Evolutionary conservation across 129 eudicot genomes (phyloP), one percentile per base, ranked within the genome.

Genomic region (Centrapalus pauciflorus): DNA sequence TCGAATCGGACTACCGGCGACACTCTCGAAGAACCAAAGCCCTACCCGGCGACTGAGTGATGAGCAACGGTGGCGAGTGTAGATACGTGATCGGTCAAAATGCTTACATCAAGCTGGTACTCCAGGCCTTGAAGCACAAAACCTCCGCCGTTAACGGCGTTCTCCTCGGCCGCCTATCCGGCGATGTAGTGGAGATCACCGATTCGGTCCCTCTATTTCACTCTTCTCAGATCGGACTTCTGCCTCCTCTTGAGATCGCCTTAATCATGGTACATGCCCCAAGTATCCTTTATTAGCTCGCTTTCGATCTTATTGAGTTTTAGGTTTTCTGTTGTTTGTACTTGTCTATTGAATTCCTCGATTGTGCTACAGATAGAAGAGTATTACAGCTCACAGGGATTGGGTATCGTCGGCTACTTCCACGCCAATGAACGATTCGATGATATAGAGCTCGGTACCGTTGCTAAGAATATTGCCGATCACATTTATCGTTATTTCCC

Each of bases 371-470:
- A 93, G 98, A 86, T 93, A 23, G 98, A 89, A 75, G 98, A 93
- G 82, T 90, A 83, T 72, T 93, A 89, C 70, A 73, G 78, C 25
- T 75, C 79, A 21, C 83, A 86, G 52, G 99, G 93, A n/a, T 55
- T 89, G 88, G 78, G 86, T 73, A 83, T 93, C 55, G 99, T 93
- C n/a, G 99, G 99, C 0, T 93, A 93, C 55, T 93, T 89, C 64
- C 99, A 93, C 72, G 99, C 95, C 16, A 93, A 93, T n/a, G 96
- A 93, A 82, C 86, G 95, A 40, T 88, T 82, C 71, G 88, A 89
- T 80, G 99, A 89, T 66, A 37, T 51, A 12, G 99, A 93, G 81
- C 92, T 93, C 3, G 79, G 85, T 34, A 56, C 49, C 33, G 90
- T 82, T 45, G 96, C 99, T 1, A 93, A 82, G 80, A 89, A 93